phyloP scores from a whole-genome alignment of 257 asterid species.

The Eucommia ulmoides region DNA sequence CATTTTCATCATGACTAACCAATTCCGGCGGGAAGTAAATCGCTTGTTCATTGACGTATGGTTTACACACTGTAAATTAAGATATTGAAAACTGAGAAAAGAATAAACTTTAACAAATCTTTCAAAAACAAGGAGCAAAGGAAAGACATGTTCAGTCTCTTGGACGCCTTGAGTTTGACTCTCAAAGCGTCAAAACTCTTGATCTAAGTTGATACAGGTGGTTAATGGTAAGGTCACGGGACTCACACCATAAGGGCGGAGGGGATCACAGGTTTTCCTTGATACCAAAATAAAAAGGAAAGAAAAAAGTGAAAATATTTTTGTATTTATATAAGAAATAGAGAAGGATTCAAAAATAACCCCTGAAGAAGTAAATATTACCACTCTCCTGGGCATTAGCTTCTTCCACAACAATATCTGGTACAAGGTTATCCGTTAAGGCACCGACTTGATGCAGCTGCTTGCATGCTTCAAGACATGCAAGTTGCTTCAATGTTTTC shows the following conservation, averaged over 20 bases:
- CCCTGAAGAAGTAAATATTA: conserved; percentile 8
- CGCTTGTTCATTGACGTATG: conserved; percentile 24
- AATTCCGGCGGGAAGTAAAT: conserved; percentile 52
- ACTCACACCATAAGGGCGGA: no score
- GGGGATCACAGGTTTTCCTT: no score
- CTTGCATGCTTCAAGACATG: conserved; percentile 77
- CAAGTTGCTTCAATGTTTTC: conserved; percentile 49
- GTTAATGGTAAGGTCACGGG: no score
- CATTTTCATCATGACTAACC: conserved; percentile 19
- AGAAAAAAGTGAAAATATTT: not conserved
- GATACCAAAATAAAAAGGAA: not conserved
- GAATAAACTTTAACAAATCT: no score
- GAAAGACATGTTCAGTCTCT: no score
- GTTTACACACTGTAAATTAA: conserved; percentile 26
- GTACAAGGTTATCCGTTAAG: conserved; percentile 63
- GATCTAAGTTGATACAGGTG: no score
- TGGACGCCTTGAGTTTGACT: no score
- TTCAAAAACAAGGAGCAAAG: not conserved
- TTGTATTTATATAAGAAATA: not conserved
- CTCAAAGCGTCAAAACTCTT: no score
- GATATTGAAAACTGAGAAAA: not conserved
- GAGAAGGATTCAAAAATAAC: not conserved
- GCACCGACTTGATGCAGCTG: conserved; percentile 59
- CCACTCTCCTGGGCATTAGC: conserved; percentile 31
- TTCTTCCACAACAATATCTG: conserved; percentile 55